These are phyloP conservation scores for Ceratocystis albifundus DNA, from an alignment of 2,329 filamentous ascomycete species.

Conservation along the genomic window DNA sequence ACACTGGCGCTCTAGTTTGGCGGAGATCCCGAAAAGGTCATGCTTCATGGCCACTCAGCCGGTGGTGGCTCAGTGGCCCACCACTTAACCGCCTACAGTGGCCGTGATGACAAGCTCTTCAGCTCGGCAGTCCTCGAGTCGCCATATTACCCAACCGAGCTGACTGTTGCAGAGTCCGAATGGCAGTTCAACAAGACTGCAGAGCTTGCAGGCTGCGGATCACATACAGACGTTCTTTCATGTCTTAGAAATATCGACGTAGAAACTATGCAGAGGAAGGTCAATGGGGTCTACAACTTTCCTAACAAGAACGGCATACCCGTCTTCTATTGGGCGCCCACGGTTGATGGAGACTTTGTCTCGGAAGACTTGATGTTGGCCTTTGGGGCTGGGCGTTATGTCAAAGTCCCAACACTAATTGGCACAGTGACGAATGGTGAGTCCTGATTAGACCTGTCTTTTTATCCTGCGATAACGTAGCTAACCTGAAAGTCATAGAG, in stretches of 20 bases:
- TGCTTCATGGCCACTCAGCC: conserved; percentile 35
- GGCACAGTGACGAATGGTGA: conserved; percentile 37
- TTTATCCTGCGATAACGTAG: neutral
- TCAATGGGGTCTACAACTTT: conserved; percentile 35
- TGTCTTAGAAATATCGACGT: conserved; percentile 35
- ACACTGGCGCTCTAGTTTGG: conserved; percentile 31
- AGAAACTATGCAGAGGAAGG: conserved; percentile 31
- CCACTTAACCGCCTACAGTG: conserved; percentile 40
- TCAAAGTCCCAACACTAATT: conserved; percentile 37
- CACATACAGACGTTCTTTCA: conserved; percentile 29
- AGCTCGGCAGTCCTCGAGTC: conserved; percentile 38
- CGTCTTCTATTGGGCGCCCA: conserved; percentile 42
- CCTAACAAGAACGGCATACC: conserved; percentile 31
- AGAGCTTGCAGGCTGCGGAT: conserved; percentile 31
- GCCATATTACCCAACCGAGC: conserved; percentile 41
- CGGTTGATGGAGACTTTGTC: conserved; percentile 39
- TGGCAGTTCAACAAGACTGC: conserved; percentile 37
- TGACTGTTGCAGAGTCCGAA: conserved; percentile 35
- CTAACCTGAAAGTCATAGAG: conserved; percentile 29
- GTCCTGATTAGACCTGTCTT: conserved; percentile 18
- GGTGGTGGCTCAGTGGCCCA: conserved; percentile 38
- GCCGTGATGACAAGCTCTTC: conserved; percentile 37
- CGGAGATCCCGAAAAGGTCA: conserved; percentile 37
- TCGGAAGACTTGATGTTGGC: conserved; percentile 34
- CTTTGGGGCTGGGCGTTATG: conserved; percentile 33